Base-by-base conservation (phyloP, 2,329 filamentous ascomycete species). In the Penicillium corylophilum region DNA sequence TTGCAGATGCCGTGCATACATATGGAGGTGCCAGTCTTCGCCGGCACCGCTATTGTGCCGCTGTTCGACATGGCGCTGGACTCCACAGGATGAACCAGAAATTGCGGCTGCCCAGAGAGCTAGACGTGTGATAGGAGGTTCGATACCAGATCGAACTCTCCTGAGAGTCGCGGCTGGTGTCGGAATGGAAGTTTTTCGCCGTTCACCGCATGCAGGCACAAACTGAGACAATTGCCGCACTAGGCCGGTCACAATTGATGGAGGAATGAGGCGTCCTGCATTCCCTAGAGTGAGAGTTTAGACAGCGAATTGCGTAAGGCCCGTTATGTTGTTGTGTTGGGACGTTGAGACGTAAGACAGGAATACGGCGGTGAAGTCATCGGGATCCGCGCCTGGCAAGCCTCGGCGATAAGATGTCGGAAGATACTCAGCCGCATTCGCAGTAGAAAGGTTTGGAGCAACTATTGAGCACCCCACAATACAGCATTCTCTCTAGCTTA, bases 61-160 rank as follows among this genome's bases (percentile, higher is more conserved):
- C 68, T 69, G 51, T 65, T 64, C 24, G 67, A 67, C 68, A 71
- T 71, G 38, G 46, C 48, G 46, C 46, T 48, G 38, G 41, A 33
- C 39, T 36, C 46, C 51, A 24, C 44, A 51, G 49, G 48, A 33
- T 52, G 31, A 40, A 42, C 20, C 53, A 13, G 40, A 20, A n/a
- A 23, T 16, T 35, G 35, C 16, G 16, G n/a, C 5, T 22, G 35
- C 22, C 28, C 12, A n/a, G 8, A 8, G 15, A 10, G 20, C 2
- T 43, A 29, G 35, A 26, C 10, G 20, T 23, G 15, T 39, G 13
- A 8, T 22, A 10, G n/a, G n/a, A 24, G 24, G 47, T 50, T 47
- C 53, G 45, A 55, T 54, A 33, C 51, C 50, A 46, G 47, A 51
- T 46, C 44, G 54, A 48, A 46, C 20, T 40, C 28, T 41, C 45